Percentiles rank a stretch among this genome's conserved stretches.
Conservation (phyloP, 805 yeast species). For the Saccharomycopsis guyanensis region DNA sequence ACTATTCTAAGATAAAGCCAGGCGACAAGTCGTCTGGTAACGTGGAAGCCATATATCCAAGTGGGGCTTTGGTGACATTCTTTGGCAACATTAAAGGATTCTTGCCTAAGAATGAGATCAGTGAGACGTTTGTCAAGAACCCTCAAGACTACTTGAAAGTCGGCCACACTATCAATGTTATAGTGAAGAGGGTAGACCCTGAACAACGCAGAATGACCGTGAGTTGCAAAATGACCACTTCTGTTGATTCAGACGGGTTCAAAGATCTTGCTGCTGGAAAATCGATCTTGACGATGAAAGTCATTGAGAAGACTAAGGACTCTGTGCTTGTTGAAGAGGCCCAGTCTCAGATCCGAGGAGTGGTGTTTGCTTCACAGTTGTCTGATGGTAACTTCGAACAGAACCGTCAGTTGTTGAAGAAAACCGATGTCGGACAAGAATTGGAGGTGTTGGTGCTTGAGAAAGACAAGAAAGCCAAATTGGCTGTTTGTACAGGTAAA, state of each 20-base stretch:
- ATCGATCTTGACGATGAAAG: conserved; percentile 47
- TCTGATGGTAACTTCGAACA: conserved; percentile 72
- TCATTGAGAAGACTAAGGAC: conserved; percentile 72
- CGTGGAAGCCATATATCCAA: conserved; percentile 58
- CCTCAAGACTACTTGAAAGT: conserved; percentile 72
- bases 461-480: conserved; percentile 52
- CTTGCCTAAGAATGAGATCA: conserved; percentile 80
- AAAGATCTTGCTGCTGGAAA: conserved; percentile 50
- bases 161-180: conserved; percentile 78
- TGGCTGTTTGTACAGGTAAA: conserved; percentile 59
- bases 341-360: conserved; percentile 50
- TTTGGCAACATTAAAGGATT: conserved; percentile 74
- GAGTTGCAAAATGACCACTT: conserved; percentile 60
- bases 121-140: conserved; percentile 74
- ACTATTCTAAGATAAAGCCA: conserved; percentile 48
- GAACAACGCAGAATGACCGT: conserved; percentile 53
- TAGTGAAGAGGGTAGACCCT: conserved; percentile 49
- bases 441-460: conserved; percentile 59
- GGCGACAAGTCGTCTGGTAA: conserved; percentile 60
- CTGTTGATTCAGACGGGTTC: conserved; percentile 29
- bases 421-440: conserved; percentile 51
- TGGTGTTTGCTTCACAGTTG: conserved; percentile 65
- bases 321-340: conserved; percentile 59
- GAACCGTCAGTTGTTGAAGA: conserved; percentile 57
- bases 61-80: conserved; percentile 79